These are phyloP conservation scores for Penicillium coffeae DNA, from an alignment of 495 filamentous ascomycete genomes.

Conservation along the genomic window DNA sequence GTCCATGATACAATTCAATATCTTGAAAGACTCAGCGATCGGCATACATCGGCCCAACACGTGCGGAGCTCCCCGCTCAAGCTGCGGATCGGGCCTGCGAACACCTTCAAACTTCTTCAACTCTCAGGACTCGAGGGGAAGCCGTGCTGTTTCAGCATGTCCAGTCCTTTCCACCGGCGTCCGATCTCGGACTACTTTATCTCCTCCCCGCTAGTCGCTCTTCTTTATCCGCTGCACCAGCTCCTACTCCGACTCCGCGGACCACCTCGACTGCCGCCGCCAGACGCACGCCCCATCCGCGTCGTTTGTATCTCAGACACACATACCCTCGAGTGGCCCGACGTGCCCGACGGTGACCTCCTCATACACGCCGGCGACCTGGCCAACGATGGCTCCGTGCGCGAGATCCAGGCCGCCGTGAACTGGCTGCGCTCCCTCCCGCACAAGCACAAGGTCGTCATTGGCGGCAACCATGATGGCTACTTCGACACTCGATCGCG, in stretches of 20 bases:
- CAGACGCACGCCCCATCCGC: constrained; percentile 53
- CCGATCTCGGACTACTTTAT: constrained; percentile 43
- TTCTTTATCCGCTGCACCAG: constrained; percentile 55
- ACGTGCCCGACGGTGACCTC: constrained; percentile 74
- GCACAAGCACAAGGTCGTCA: constrained; percentile 74
- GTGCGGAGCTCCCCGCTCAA: no score
- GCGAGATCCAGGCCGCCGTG: constrained; percentile 70
- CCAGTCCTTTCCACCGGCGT: constrained; percentile 48
- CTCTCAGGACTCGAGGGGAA: not conserved
- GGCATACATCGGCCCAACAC: no score
- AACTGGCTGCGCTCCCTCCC: constrained; percentile 74
- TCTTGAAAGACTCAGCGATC: no score
- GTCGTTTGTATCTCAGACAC: constrained; percentile 92
- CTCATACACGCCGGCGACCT: constrained; percentile 90
- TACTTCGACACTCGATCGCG: constrained; percentile 65
- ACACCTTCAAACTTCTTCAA: no score
- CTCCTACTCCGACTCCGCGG: constrained; percentile 62
- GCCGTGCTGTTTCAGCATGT: constrained; percentile 20
- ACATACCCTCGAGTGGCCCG: constrained; percentile 59
- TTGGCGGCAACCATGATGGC: constrained; percentile 87
- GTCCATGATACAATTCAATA: no score
- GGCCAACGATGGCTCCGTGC: constrained; percentile 63
- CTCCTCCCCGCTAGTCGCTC: constrained; percentile 45
- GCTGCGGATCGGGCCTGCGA: not conserved
- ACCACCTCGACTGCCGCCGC: constrained; percentile 50